A percentile compares a stretch with the other conserved stretches of the same genome.
Evolutionary conservation across 1,284 basidiomycete genomes (phyloP).

Genomic region (Abortiporus biennis): DNA sequence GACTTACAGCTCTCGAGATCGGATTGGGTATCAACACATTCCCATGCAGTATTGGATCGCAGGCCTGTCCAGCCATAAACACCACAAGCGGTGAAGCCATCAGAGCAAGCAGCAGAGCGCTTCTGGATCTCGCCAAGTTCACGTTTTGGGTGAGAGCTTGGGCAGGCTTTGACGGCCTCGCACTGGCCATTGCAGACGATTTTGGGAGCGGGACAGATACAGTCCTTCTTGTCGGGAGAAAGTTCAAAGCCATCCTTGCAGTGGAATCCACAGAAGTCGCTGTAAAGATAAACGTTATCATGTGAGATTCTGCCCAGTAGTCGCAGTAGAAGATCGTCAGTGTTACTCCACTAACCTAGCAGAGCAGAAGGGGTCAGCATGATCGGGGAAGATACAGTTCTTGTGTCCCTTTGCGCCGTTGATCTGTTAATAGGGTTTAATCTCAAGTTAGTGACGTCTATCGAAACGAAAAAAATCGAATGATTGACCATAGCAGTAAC

Average conservation of each 20-base stretch:
- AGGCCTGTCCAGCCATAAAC: slow-evolving; percentile 25
- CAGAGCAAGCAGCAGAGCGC: slow-evolving; percentile 17
- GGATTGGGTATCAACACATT: slow-evolving; percentile 39
- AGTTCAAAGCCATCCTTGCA: slow-evolving; percentile 37
- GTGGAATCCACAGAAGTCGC: slow-evolving; percentile 36
- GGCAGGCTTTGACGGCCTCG: slow-evolving; percentile 31
- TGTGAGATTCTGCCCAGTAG: background rate
- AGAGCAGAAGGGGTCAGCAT: slow-evolving; percentile 32
- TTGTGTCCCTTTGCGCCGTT: slow-evolving; percentile 16
- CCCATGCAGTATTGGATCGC: slow-evolving; percentile 31
- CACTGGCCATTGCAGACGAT: slow-evolving; percentile 44
- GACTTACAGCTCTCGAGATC: slow-evolving; percentile 48
- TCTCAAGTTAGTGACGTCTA: slow-evolving; percentile 5
- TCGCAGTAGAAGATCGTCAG: background rate
- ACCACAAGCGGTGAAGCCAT: slow-evolving; percentile 35
- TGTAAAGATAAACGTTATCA: background rate
- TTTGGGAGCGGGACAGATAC: slow-evolving; percentile 34
- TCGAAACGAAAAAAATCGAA: background rate
- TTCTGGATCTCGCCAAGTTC: slow-evolving; percentile 19
- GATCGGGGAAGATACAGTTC: slow-evolving; percentile 36
- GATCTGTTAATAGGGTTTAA: slow-evolving; percentile 17
- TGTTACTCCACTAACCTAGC: slow-evolving; percentile 7
- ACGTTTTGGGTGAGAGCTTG: slow-evolving; percentile 27
- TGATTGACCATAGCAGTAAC: slow-evolving; percentile 29
- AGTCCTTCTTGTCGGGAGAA: slow-evolving; percentile 28